phyloP scores from a whole-genome alignment of 495 filamentous ascomycete species.

The Xylaria nigripes region DNA sequence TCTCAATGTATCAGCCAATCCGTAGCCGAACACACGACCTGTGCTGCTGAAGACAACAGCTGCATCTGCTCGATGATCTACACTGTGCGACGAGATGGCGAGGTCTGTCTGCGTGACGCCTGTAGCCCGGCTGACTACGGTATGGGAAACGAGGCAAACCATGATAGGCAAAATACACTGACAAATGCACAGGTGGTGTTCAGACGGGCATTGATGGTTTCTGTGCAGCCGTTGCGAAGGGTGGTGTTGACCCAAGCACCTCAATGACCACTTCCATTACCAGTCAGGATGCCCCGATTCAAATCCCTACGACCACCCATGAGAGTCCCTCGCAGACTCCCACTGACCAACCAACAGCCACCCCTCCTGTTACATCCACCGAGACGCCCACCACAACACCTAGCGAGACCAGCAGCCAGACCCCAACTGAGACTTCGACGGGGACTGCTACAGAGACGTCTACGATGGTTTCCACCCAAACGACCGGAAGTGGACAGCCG shows the following conservation, averaged over 20 bases:
- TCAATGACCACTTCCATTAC: background rate
- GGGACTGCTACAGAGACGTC: background rate
- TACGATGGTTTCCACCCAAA: background rate
- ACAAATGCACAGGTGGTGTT: constrained; percentile 15
- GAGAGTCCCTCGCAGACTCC: constrained; percentile 9
- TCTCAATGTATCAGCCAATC: constrained; percentile 30
- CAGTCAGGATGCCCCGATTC: constrained; percentile 4
- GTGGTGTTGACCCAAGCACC: background rate
- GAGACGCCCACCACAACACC: background rate
- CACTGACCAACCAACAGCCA: constrained; percentile 11
- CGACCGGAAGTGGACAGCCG: background rate
- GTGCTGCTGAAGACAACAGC: constrained; percentile 29
- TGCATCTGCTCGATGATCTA: constrained; percentile 36
- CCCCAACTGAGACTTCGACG: background rate
- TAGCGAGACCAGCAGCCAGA: background rate
- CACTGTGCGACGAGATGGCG: constrained; percentile 26
- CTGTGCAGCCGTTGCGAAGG: constrained; percentile 17
- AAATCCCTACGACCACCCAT: constrained; percentile 1
- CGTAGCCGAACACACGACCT: constrained; percentile 27
- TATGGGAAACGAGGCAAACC: constrained; percentile 7
- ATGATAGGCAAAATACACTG: background rate
- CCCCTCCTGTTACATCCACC: constrained; percentile 2
- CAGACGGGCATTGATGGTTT: constrained; percentile 23
- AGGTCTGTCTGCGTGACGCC: constrained; percentile 21
- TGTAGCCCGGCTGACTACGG: constrained; percentile 23